Evolutionary conservation across 2,329 filamentous ascomycete genomes (phyloP).

Genomic region (Coniochaeta sp.): DNA sequence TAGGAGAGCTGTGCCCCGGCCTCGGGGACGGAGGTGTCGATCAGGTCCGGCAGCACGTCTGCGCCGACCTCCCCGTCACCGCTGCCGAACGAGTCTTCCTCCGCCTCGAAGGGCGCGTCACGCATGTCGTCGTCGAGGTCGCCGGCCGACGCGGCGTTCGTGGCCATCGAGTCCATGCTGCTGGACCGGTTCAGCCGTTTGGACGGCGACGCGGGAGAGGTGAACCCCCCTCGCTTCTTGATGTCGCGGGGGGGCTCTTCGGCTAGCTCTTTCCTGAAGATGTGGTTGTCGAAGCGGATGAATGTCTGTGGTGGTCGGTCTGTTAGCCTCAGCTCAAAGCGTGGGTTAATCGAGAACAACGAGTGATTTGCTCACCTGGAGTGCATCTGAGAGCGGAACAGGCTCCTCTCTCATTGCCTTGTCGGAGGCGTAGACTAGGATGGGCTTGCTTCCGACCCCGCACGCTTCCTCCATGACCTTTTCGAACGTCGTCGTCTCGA

Average conservation of each 20-base stretch:
- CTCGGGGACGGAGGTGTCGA: not conserved
- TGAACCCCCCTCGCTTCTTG: slow-evolving; percentile 14
- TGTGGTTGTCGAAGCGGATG: slow-evolving; percentile 24
- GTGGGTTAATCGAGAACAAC: not conserved
- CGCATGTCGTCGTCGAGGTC: slow-evolving; percentile 26
- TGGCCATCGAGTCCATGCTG: slow-evolving; percentile 40
- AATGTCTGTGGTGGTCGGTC: slow-evolving; percentile 18
- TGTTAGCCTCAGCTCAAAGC: not conserved
- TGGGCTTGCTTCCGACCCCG: slow-evolving; percentile 10
- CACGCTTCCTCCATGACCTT: slow-evolving; percentile 12
- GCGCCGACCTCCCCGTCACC: not conserved
- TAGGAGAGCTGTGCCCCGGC: not conserved
- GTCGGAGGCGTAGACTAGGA: slow-evolving; percentile 23
- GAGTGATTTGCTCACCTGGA: slow-evolving; percentile 8
- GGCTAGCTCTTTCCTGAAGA: slow-evolving; percentile 23
- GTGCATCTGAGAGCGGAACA: slow-evolving; percentile 15
- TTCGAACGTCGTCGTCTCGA: slow-evolving; percentile 11
- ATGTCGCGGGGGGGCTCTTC: slow-evolving; percentile 12
- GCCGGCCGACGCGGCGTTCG: slow-evolving; percentile 34
- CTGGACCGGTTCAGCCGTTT: slow-evolving; percentile 38
- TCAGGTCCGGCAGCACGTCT: slow-evolving; percentile 4
- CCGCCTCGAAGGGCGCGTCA: slow-evolving; percentile 11
- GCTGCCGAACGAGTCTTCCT: slow-evolving; percentile 5
- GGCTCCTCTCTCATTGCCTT: slow-evolving; percentile 16
- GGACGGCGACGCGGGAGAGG: slow-evolving; percentile 25